Evolutionary conservation across 345 rosid species (phyloP).

Genomic region (Eucalyptus sp.): DNA sequence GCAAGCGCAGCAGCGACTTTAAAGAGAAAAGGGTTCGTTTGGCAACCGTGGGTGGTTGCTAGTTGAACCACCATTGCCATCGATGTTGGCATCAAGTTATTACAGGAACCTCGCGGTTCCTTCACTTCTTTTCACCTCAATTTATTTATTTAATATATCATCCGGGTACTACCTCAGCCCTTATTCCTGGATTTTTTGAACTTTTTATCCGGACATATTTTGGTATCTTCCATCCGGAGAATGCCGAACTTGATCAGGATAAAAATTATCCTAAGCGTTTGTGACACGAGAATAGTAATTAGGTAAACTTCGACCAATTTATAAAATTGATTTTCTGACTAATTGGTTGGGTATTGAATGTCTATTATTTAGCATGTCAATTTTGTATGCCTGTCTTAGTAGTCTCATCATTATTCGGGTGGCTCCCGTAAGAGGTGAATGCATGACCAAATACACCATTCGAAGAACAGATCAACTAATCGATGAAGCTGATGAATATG

Average conservation of each 20-base stretch:
- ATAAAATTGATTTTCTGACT: background rate
- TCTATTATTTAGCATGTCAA: background rate
- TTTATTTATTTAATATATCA: too few relatives aligned
- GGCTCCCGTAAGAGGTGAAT: background rate
- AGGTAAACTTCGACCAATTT: background rate
- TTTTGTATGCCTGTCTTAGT: background rate
- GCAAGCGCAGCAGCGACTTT: background rate
- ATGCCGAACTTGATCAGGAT: background rate
- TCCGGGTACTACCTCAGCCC: background rate
- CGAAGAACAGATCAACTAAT: background rate
- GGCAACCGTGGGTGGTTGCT: background rate
- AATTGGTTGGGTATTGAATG: background rate
- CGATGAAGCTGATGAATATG: background rate
- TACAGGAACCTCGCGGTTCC: background rate
- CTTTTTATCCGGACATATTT: background rate
- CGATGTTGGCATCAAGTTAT: background rate
- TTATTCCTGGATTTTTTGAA: background rate
- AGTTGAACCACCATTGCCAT: background rate
- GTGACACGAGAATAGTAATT: background rate
- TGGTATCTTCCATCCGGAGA: background rate
- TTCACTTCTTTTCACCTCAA: background rate
- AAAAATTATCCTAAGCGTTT: background rate
- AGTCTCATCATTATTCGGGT: background rate
- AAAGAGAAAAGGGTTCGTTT: background rate
- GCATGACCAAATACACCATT: background rate